Conservation (phyloP, 352 stramenopile genomes). For the Saprolegnia diclina region DNA sequence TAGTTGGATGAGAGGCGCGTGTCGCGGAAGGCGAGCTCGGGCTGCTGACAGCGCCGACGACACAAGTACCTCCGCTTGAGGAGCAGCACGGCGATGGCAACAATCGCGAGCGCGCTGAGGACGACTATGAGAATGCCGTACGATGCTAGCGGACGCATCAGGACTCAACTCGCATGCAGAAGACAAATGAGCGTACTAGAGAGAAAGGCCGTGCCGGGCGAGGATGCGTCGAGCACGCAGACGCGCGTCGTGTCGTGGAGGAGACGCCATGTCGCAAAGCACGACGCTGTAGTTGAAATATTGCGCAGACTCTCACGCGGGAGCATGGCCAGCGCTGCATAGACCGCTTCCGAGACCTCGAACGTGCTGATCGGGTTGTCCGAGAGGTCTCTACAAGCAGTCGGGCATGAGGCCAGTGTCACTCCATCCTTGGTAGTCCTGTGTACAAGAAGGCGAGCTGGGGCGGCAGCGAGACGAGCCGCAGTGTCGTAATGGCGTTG, state of each 20-base stretch:
- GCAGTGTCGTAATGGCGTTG: neutral
- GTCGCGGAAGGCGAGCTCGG: neutral
- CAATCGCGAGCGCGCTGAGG: neutral
- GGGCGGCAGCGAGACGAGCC: neutral
- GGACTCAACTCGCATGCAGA: neutral
- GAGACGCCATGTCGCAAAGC: neutral
- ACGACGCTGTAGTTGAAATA: neutral
- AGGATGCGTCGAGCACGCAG: neutral
- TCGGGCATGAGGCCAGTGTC: neutral
- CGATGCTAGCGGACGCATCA: neutral
- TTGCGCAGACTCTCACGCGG: neutral
- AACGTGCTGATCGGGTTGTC: neutral
- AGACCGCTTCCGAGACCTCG: neutral
- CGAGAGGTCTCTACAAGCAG: neutral
- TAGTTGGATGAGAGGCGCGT: neutral
- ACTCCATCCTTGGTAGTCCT: too few relatives aligned
- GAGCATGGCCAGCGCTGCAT: neutral
- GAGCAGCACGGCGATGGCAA: neutral
- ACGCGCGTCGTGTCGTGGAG: neutral
- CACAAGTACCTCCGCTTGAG: neutral
- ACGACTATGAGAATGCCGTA: neutral
- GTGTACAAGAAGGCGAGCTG: neutral
- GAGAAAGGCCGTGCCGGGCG: neutral
- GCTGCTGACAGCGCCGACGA: too few relatives aligned
- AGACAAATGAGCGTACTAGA: neutral